Conservation (phyloP, 192 early-diverging fungal species). For the Entomortierella chlamydospora region DNA sequence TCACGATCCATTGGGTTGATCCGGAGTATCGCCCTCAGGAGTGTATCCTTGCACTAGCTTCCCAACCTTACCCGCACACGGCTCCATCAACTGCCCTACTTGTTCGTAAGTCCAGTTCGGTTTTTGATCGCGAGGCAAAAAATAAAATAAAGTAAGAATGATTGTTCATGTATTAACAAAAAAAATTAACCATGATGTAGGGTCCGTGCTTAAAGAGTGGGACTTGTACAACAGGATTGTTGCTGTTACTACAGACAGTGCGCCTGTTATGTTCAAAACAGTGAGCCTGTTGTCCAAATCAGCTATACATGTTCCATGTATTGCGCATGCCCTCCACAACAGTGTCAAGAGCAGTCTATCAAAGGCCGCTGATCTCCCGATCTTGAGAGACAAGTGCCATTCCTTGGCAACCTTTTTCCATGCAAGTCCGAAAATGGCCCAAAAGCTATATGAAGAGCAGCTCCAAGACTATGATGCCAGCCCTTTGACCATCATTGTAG, state of each 20-base stretch:
- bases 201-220: not conserved
- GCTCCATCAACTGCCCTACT: not conserved
- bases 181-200: not conserved
- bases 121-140: not conserved
- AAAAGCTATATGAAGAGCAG: constrained; percentile 1
- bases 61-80: constrained; percentile 13
- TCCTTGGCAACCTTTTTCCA: not conserved
- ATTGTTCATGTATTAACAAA: not conserved
- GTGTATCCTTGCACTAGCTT: constrained; percentile 1
- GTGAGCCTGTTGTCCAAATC: not conserved
- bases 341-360: not conserved
- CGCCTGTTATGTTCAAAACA: constrained; percentile 18
- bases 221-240: not conserved
- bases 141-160: no score
- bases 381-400: not conserved
- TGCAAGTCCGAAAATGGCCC: not conserved
- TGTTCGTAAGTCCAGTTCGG: not conserved
- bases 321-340: constrained; percentile 25
- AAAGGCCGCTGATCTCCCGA: not conserved
- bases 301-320: constrained; percentile 2
- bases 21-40: not conserved
- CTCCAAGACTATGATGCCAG: not conserved
- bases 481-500: not conserved
- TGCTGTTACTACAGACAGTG: constrained; percentile 7
- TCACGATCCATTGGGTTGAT: constrained; percentile 11